Evolutionary conservation across 139 green algal genomes (phyloP).

Genomic region (Chlamydomonas sphaeroides): DNA sequence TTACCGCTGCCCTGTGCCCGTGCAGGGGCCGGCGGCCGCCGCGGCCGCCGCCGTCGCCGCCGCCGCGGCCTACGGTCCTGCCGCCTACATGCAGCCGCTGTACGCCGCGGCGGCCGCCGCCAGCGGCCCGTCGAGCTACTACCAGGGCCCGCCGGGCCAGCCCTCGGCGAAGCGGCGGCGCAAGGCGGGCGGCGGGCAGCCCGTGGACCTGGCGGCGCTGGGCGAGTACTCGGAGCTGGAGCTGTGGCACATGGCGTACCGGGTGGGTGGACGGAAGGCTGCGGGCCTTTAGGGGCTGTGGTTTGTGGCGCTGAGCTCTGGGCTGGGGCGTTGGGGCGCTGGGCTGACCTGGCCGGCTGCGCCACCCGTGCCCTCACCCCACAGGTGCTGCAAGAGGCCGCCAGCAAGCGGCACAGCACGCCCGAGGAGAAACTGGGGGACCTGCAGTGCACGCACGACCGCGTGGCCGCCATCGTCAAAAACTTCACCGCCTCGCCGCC

Average conservation of each 20-base stretch:
- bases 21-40: too few relatives aligned
- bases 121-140: neutral
- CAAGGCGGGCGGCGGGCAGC: neutral
- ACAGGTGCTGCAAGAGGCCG: neutral
- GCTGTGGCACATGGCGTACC: constrained; percentile 19
- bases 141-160: constrained; percentile 7
- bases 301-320: too few relatives aligned
- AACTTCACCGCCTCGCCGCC: neutral
- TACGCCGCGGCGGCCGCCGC: neutral
- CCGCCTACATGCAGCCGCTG: neutral
- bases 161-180: constrained; percentile 5
- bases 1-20: too few relatives aligned
- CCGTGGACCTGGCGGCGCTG: neutral
- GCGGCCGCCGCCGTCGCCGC: too few relatives aligned
- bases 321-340: too few relatives aligned
- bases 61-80: too few relatives aligned
- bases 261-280: neutral
- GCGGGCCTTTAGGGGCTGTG: too few relatives aligned
- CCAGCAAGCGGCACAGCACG: neutral
- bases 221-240: constrained; percentile 20
- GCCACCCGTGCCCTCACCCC: too few relatives aligned
- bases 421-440: neutral
- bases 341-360: too few relatives aligned
- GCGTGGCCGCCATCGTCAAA: neutral
- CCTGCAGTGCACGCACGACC: constrained; percentile 16